phyloP scores from a whole-genome alignment of 1,139 yeast genomes.

The Trichomonascaceae sp. region DNA sequence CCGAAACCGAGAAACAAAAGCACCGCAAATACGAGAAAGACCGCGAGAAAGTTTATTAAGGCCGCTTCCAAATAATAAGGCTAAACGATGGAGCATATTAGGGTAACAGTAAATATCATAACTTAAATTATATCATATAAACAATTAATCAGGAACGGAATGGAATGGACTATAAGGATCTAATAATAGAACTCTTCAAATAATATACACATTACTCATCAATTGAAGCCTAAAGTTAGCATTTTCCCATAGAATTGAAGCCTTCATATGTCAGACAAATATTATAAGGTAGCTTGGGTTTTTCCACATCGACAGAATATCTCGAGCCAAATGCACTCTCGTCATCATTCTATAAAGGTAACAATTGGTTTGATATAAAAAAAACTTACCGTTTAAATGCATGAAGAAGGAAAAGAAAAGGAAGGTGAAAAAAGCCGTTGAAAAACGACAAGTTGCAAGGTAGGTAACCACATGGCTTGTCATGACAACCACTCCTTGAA shows the following conservation, averaged over 20 bases:
- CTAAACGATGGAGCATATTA: conserved; percentile 8
- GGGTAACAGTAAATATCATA: neutral
- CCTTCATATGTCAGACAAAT: conserved; percentile 10
- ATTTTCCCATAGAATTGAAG: neutral
- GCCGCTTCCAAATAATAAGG: conserved; percentile 2
- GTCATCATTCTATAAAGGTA: conserved; percentile 53
- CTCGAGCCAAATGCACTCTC: conserved; percentile 97
- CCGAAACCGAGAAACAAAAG: neutral
- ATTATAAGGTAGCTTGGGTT: conserved; percentile 75
- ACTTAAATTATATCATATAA: neutral
- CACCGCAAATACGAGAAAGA: neutral
- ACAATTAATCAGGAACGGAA: neutral
- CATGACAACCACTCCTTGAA: neutral
- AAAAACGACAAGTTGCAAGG: neutral
- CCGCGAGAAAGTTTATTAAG: neutral
- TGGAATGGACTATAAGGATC: neutral
- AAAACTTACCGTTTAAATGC: conserved; percentile 5
- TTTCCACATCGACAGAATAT: conserved; percentile 77
- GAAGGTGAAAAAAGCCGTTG: neutral
- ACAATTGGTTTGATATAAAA: neutral
- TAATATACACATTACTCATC: neutral
- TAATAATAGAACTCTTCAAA: neutral
- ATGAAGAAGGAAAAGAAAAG: neutral
- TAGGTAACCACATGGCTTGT: conserved; percentile 3
- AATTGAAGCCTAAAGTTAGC: neutral